Evolutionary conservation across 1,284 basidiomycete genomes (phyloP).

Genomic region (Trichosporon ovoides): DNA sequence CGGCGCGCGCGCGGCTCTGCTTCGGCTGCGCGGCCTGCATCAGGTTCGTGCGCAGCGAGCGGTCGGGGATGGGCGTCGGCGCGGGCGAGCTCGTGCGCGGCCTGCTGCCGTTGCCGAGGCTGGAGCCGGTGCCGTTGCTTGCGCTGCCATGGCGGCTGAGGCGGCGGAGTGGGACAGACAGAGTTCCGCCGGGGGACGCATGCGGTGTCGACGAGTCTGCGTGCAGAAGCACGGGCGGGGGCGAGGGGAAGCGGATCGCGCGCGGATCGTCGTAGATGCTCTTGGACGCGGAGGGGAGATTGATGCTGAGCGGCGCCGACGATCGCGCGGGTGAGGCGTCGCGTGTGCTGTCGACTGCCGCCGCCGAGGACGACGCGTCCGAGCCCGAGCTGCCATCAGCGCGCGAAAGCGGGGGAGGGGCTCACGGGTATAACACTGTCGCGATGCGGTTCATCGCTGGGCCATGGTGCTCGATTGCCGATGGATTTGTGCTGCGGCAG

Average conservation of each 20-base stretch:
- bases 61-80: conserved; percentile 21
- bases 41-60: conserved; percentile 32
- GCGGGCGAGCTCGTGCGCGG: conserved; percentile 17
- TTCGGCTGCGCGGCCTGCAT: conserved; percentile 16
- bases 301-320: conserved; percentile 5
- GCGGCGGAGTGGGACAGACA: background rate
- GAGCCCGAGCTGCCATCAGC: conserved; percentile 13
- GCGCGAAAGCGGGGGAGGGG: background rate
- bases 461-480: background rate
- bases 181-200: background rate
- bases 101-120: conserved; percentile 21
- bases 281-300: conserved; percentile 4
- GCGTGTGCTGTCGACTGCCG: conserved; percentile 3
- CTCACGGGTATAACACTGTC: conserved; percentile 28
- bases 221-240: conserved; percentile 9
- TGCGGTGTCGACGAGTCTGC: conserved; percentile 3
- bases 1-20: conserved; percentile 11
- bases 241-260: conserved; percentile 21
- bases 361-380: conserved; percentile 11
- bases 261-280: conserved; percentile 42
- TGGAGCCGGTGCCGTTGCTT: conserved; percentile 21
- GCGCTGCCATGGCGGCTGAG: background rate
- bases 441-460: conserved; percentile 29
- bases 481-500: no score
- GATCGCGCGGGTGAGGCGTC: conserved; percentile 5